phyloP scores from a whole-genome alignment of 116 monocot species.

The Posidonia oceanica region DNA sequence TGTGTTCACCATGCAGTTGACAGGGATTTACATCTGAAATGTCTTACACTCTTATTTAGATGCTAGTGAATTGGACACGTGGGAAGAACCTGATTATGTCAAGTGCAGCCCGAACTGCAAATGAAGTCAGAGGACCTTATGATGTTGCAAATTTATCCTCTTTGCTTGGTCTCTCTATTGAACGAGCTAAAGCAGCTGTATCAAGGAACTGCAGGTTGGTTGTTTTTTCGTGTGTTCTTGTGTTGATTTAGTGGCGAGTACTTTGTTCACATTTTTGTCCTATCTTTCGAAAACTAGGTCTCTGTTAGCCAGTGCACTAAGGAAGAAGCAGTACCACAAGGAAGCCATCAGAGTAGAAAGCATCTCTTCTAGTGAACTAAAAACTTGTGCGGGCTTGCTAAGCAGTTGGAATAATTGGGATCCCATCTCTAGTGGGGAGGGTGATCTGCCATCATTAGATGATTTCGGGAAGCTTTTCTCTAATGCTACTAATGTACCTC shows the following conservation, averaged over 20 bases:
- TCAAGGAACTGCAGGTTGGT: constrained; percentile 68
- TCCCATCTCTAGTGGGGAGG: constrained; percentile 68
- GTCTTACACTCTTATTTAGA: constrained; percentile 20
- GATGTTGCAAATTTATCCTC: constrained; percentile 60
- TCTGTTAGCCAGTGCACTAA: constrained; percentile 47
- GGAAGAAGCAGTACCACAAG: constrained; percentile 71
- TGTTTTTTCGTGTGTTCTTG: not conserved
- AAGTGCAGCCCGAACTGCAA: constrained; percentile 56
- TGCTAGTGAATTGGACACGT: constrained; percentile 64
- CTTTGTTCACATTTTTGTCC: not conserved
- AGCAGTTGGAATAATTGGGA: constrained; percentile 70
- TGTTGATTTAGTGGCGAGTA: not conserved
- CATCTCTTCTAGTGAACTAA: constrained; percentile 28
- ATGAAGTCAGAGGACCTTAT: constrained; percentile 78
- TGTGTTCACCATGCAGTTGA: not conserved
- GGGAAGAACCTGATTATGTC: constrained; percentile 89
- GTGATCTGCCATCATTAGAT: constrained; percentile 60
- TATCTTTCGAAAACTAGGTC: constrained; percentile 20
- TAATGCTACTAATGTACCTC: constrained; percentile 13
- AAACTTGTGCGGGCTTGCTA: constrained; percentile 23
- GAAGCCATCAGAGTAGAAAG: constrained; percentile 76
- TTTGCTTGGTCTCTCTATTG: constrained; percentile 62
- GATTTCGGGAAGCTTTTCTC: constrained; percentile 39
- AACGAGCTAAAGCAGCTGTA: constrained; percentile 70
- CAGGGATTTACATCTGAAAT: constrained; percentile 1